A percentile compares a stretch with the other conserved stretches of the same genome.
These are phyloP conservation scores for Candida golubevii DNA, from an alignment of 805 yeast genomes.

Conservation along the genomic window DNA sequence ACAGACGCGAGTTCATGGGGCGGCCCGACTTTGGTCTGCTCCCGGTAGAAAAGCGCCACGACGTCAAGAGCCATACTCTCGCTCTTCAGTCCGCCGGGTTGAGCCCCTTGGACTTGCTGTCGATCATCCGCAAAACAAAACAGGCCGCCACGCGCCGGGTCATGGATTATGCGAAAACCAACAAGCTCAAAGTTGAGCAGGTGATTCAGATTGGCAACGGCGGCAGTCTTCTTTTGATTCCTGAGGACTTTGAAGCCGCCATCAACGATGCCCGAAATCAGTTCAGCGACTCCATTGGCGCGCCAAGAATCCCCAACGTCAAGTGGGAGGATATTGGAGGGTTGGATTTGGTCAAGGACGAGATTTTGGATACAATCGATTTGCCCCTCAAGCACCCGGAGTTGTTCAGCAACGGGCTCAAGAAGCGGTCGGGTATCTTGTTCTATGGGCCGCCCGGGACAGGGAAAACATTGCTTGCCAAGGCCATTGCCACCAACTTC, in stretches of 20 bases:
- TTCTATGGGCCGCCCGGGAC: slow-evolving; percentile 99
- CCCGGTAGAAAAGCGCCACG: slow-evolving; percentile 27
- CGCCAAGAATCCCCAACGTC: slow-evolving; percentile 92
- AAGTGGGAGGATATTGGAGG: slow-evolving; percentile 99
- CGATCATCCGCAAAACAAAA: slow-evolving; percentile 67
- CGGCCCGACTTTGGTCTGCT: slow-evolving; percentile 14
- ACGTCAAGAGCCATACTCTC: slow-evolving; percentile 49
- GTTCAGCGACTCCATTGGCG: slow-evolving; percentile 92
- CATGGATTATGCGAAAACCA: slow-evolving; percentile 27
- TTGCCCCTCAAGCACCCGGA: slow-evolving; percentile 94
- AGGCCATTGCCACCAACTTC: slow-evolving; percentile 95
- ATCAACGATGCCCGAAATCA: slow-evolving; percentile 80
- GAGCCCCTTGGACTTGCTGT: slow-evolving; percentile 73
- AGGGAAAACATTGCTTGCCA: slow-evolving; percentile 92
- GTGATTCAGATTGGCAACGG: slow-evolving; percentile 47
- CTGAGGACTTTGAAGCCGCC: slow-evolving; percentile 63
- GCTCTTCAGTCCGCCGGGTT: slow-evolving; percentile 91
- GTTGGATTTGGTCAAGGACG: slow-evolving; percentile 81
- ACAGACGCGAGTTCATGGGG: slow-evolving; percentile 17
- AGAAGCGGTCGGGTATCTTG: slow-evolving; percentile 88
- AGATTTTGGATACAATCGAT: slow-evolving; percentile 91
- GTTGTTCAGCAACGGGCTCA: slow-evolving; percentile 79
- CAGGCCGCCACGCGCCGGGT: slow-evolving; percentile 50
- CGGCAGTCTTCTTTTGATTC: slow-evolving; percentile 49
- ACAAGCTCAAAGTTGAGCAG: slow-evolving; percentile 18